Conservation (phyloP, 2,329 filamentous ascomycete genomes). For the Aspergillus quadricinctus region DNA sequence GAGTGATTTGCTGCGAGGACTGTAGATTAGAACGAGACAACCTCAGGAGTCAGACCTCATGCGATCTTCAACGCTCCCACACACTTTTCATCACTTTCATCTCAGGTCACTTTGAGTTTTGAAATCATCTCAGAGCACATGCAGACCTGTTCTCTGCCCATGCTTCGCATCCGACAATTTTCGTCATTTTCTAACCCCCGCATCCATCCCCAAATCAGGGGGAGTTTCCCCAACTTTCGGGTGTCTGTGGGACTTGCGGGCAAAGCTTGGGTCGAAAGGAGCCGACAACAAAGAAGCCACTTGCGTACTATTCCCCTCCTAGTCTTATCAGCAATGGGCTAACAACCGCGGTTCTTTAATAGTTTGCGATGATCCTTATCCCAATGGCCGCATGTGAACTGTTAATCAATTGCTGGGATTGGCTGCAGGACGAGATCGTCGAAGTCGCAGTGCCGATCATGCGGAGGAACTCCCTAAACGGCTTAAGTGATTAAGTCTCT, state of each 20-base stretch:
- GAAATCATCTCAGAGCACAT: background rate
- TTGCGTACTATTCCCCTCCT: background rate
- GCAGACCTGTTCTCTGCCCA: background rate
- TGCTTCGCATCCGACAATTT: background rate
- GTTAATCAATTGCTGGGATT: slow-evolving; percentile 2
- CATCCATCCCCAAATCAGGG: slow-evolving; percentile 1
- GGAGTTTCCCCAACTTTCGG: background rate
- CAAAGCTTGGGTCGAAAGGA: background rate
- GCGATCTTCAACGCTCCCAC: background rate
- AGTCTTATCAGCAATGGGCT: slow-evolving; percentile 1
- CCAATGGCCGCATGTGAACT: slow-evolving; percentile 11
- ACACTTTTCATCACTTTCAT: background rate
- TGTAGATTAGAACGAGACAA: background rate
- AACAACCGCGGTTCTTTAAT: slow-evolving; percentile 15
- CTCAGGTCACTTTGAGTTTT: background rate
- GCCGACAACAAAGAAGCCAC: background rate
- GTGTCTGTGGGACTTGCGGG: background rate
- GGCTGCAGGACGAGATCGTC: slow-evolving; percentile 8
- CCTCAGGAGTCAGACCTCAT: background rate
- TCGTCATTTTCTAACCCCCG: background rate
- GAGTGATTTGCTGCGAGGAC: background rate
- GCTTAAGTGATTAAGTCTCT: background rate
- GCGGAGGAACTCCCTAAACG: slow-evolving; percentile 1
- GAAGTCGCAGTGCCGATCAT: slow-evolving; percentile 3
- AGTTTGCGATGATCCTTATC: slow-evolving; percentile 13